Percentiles rank a stretch among this genome's conserved stretches.
Conservation (phyloP, 2,329 filamentous ascomycete species). For the Trichoderma sp. region DNA sequence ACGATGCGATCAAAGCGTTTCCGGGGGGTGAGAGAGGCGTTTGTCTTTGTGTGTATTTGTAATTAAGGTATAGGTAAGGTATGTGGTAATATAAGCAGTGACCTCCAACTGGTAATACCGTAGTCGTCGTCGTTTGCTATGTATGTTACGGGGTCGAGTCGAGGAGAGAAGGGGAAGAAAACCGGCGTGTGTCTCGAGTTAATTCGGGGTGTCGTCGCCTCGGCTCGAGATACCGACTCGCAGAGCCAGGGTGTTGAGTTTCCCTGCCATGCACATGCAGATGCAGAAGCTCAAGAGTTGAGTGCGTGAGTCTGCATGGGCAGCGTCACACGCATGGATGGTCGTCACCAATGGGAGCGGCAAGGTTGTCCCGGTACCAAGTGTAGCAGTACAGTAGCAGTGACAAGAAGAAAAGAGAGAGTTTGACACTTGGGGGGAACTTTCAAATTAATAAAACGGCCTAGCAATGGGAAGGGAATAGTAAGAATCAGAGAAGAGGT, state of each 20-base stretch:
- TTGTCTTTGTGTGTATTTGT: background rate
- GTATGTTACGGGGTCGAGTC: background rate
- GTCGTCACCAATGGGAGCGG: background rate
- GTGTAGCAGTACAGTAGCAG: background rate
- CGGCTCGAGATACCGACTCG: conserved; percentile 12
- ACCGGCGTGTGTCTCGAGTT: background rate
- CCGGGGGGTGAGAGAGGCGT: background rate
- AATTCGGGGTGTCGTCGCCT: background rate
- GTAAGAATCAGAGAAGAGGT: background rate
- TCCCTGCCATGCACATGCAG: conserved; percentile 11
- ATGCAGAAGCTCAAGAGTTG: background rate
- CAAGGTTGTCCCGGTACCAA: background rate
- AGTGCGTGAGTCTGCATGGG: background rate
- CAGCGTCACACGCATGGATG: conserved; percentile 2
- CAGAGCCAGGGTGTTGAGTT: background rate
- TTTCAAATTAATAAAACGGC: background rate
- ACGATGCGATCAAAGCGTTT: conserved; percentile 1
- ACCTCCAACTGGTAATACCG: background rate
- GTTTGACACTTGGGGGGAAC: background rate
- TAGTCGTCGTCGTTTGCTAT: background rate
- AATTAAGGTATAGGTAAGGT: background rate
- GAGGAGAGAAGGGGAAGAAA: background rate
- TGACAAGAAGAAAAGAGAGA: background rate
- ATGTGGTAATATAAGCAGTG: background rate
- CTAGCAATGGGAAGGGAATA: background rate